phyloP scores from a whole-genome alignment of 177 flowering plant genomes.

The Vitis hybrid region DNA sequence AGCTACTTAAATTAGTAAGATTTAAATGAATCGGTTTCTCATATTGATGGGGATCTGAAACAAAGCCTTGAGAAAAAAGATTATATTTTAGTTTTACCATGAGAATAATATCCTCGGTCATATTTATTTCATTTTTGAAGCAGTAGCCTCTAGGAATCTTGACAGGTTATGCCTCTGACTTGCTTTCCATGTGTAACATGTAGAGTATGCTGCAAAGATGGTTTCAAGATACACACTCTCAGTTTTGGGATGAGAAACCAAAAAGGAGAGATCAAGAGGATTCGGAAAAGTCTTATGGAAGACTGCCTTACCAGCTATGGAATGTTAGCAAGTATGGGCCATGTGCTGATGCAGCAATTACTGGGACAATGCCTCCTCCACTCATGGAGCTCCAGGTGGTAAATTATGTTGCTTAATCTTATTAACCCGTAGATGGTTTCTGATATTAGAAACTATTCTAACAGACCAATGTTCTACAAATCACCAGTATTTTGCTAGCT shows the following conservation, averaged over 20 bases:
- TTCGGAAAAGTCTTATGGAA: slow-evolving; percentile 36
- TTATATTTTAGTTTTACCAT: no score
- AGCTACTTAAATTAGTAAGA: not conserved
- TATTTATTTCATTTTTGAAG: not conserved
- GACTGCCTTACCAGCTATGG: slow-evolving; percentile 85
- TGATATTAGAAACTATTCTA: not conserved
- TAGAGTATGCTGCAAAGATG: slow-evolving; percentile 71
- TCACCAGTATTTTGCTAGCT: not conserved
- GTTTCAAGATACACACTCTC: slow-evolving; percentile 58
- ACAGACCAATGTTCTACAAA: not conserved
- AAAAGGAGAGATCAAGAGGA: slow-evolving; percentile 38
- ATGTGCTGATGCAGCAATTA: slow-evolving; percentile 89
- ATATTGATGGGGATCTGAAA: no score
- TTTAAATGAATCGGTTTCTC: not conserved
- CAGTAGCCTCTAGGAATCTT: not conserved
- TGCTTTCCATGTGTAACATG: slow-evolving; percentile 16
- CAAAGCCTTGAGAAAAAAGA: no score
- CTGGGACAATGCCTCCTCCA: slow-evolving; percentile 97
- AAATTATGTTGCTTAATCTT: slow-evolving; percentile 2
- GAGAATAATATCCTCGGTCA: not conserved
- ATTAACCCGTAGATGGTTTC: not conserved
- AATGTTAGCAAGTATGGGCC: slow-evolving; percentile 79
- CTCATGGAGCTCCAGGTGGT: slow-evolving; percentile 85
- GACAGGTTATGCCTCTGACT: slow-evolving; percentile 3
- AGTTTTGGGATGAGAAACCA: slow-evolving; percentile 59